A percentile compares a stretch with the other conserved stretches of the same genome.
Conservation (phyloP, 495 filamentous ascomycete species). For the Baudoinia panamericana region DNA sequence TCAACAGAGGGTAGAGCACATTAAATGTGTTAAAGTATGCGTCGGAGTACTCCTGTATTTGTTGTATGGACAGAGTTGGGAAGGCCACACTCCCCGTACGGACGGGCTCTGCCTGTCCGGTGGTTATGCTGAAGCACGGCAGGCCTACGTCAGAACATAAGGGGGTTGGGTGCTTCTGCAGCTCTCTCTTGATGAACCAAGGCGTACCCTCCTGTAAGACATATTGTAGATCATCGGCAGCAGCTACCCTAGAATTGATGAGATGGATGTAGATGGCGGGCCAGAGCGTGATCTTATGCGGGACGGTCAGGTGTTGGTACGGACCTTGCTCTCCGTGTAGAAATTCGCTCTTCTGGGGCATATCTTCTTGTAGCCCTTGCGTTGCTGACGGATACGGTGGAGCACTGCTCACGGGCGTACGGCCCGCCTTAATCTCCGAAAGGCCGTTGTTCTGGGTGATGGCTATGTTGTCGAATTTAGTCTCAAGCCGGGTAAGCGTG, state of each 20-base stretch:
- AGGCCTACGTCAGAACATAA: constrained; percentile 20
- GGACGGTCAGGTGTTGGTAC: constrained; percentile 40
- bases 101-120: constrained; percentile 1
- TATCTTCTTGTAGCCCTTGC: not conserved
- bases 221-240: constrained; percentile 19
- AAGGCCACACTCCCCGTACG: constrained; percentile 22
- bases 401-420: constrained; percentile 5
- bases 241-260: constrained; percentile 29
- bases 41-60: constrained; percentile 37
- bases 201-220: constrained; percentile 33
- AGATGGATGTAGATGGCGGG: constrained; percentile 39
- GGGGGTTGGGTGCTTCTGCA: constrained; percentile 26
- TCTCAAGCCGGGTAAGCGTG: constrained; percentile 39
- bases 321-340: constrained; percentile 15
- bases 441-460: constrained; percentile 1
- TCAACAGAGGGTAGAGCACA: constrained; percentile 42
- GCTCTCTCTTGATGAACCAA: constrained; percentile 33
- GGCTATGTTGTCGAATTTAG: constrained; percentile 36
- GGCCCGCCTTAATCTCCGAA: not conserved
- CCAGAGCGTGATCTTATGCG: constrained; percentile 47
- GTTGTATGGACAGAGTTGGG: constrained; percentile 33
- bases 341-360: not conserved
- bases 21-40: constrained; percentile 46
- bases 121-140: constrained; percentile 10
- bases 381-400: not conserved